Evolutionary conservation across 306 rosid genomes (phyloP).

Genomic region (Citrullus mucosospermus): DNA sequence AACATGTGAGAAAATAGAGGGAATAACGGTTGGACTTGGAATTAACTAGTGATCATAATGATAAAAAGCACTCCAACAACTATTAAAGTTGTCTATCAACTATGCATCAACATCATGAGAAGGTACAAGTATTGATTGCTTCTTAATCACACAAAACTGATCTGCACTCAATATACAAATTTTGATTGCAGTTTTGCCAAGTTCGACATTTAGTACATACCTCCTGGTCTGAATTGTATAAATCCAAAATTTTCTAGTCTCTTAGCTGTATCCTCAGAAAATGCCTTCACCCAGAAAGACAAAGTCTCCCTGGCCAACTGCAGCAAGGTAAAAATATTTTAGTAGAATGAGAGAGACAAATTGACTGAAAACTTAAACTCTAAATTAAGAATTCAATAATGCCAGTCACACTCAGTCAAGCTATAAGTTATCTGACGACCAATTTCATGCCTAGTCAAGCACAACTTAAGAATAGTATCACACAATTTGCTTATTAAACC

Average conservation of each 20-base stretch:
- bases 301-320: constrained; percentile 98
- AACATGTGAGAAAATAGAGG: background rate
- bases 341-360: constrained; percentile 1
- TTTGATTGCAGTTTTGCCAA: constrained; percentile 1
- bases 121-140: background rate
- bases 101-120: background rate
- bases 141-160: background rate
- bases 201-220: constrained; percentile 30
- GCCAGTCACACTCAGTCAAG: background rate
- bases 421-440: background rate
- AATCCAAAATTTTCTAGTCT: constrained; percentile 97
- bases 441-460: background rate
- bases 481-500: background rate
- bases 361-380: background rate
- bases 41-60: background rate
- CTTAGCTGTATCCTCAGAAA: constrained; percentile 97
- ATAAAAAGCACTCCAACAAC: background rate
- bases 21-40: background rate
- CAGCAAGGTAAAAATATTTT: constrained; percentile 7
- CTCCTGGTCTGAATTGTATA: constrained; percentile 98
- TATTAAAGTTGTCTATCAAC: background rate
- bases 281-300: constrained; percentile 99
- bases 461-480: background rate
- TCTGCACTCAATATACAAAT: background rate
- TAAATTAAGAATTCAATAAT: background rate